phyloP scores from a whole-genome alignment of 78 protist species.

The Planoprotostelium fungivorum region DNA sequence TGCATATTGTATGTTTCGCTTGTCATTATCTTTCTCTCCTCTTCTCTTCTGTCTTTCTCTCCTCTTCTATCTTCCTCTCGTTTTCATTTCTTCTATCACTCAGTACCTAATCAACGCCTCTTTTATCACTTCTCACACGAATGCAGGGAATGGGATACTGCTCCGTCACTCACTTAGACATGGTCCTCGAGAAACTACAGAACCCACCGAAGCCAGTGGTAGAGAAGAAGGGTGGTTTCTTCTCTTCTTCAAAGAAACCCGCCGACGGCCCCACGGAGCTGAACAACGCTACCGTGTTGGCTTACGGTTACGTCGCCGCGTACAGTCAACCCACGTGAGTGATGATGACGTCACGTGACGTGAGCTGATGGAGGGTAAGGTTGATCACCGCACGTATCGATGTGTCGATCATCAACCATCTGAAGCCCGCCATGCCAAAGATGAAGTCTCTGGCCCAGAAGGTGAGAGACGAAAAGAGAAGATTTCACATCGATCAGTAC shows the following conservation, averaged over 20 bases:
- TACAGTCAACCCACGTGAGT: conserved; percentile 10
- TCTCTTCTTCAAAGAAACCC: conserved; percentile 2
- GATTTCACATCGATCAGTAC: too few relatives aligned
- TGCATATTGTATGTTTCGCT: too few relatives aligned
- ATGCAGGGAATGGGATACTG: conserved; percentile 49
- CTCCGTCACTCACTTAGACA: conserved; percentile 51
- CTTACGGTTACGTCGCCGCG: conserved; percentile 44
- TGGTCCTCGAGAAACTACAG: conserved; percentile 34
- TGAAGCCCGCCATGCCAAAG: conserved; percentile 31
- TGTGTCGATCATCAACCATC: conserved; percentile 36
- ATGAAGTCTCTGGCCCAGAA: conserved; percentile 38
- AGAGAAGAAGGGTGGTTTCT: conserved; percentile 59
- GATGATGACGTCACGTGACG: background rate
- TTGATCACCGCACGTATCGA: conserved; percentile 55
- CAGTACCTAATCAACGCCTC: too few relatives aligned
- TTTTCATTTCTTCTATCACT: too few relatives aligned
- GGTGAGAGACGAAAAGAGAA: too few relatives aligned
- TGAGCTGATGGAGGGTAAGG: background rate
- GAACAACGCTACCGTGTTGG: conserved; percentile 22
- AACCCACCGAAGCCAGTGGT: conserved; percentile 16
- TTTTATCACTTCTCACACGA: too few relatives aligned
- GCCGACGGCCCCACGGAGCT: conserved; percentile 50
- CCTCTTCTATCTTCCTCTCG: too few relatives aligned
- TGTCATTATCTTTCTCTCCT: too few relatives aligned
- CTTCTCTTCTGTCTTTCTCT: too few relatives aligned